phyloP scores from a whole-genome alignment of 31 red algal genomes.

The Bonnemaisonia californica region DNA sequence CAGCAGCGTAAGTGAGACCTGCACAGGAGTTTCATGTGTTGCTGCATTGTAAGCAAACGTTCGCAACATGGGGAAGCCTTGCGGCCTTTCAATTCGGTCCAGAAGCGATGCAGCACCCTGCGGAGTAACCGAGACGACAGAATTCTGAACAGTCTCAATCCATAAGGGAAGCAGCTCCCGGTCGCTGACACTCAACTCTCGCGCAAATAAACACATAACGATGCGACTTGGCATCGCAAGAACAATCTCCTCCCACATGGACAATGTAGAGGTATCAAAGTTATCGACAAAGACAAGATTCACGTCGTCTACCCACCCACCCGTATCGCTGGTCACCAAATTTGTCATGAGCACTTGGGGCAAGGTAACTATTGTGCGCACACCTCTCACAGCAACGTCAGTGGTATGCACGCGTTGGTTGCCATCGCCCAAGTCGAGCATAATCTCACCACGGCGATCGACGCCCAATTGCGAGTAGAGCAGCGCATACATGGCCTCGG shows the following conservation, averaged over 20 bases:
- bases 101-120: slow-evolving; percentile 38
- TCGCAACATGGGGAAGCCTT: slow-evolving; percentile 48
- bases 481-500: slow-evolving; percentile 45
- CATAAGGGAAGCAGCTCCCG: slow-evolving; percentile 56
- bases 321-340: slow-evolving; percentile 24
- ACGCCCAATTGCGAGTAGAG: slow-evolving; percentile 50
- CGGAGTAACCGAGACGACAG: slow-evolving; percentile 35
- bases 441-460: slow-evolving; percentile 39
- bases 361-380: slow-evolving; percentile 45
- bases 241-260: slow-evolving; percentile 70
- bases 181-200: slow-evolving; percentile 20
- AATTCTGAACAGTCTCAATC: slow-evolving; percentile 71
- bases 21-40: slow-evolving; percentile 59
- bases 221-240: slow-evolving; percentile 55
- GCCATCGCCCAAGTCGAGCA: slow-evolving; percentile 41
- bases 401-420: not conserved
- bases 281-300: slow-evolving; percentile 56
- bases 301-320: slow-evolving; percentile 26
- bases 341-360: slow-evolving; percentile 38
- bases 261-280: slow-evolving; percentile 21
- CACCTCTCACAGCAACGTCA: not conserved
- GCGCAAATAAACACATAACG: slow-evolving; percentile 51
- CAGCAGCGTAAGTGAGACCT: slow-evolving; percentile 59
- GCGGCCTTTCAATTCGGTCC: slow-evolving; percentile 61
- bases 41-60: slow-evolving; percentile 75